Conservation (phyloP, 2,329 filamentous ascomycete species). For the Graphium sp. region DNA sequence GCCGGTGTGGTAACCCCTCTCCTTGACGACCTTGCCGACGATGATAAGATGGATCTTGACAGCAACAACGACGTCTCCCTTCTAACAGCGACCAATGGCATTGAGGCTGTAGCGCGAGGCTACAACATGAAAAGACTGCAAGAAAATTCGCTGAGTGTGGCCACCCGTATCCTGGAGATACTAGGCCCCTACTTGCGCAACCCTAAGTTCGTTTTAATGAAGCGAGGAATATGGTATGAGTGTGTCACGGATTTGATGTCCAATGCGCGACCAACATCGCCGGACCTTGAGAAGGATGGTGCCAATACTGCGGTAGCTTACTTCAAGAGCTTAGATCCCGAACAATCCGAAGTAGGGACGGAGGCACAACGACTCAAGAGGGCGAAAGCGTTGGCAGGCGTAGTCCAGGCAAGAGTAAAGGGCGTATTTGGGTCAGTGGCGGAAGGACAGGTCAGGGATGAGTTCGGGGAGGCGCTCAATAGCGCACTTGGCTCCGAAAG, state of each 20-base stretch:
- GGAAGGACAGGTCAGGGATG: too few species aligned
- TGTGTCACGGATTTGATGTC: slow-evolving; percentile 28
- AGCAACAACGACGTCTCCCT: slow-evolving; percentile 29
- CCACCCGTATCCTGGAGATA: slow-evolving; percentile 20
- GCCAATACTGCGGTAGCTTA: slow-evolving; percentile 16
- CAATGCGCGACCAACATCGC: slow-evolving; percentile 14
- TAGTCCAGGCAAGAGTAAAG: slow-evolving; percentile 21
- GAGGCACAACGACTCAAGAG: slow-evolving; percentile 32
- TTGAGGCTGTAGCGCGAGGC: slow-evolving; percentile 31
- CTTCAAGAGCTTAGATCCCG: slow-evolving; percentile 27
- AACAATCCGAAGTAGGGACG: slow-evolving; percentile 25
- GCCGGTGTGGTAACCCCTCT: slow-evolving; percentile 44
- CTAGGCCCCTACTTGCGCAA: slow-evolving; percentile 22
- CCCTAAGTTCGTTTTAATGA: slow-evolving; percentile 21
- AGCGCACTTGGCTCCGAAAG: too few species aligned
- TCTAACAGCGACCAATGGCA: slow-evolving; percentile 26
- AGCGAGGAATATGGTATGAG: slow-evolving; percentile 34
- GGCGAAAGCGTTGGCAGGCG: slow-evolving; percentile 24
- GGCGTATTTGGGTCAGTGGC: slow-evolving; percentile 29
- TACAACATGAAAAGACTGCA: slow-evolving; percentile 25
- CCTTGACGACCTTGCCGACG: slow-evolving; percentile 32
- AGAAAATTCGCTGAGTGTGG: slow-evolving; percentile 16
- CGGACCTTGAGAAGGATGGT: slow-evolving; percentile 8
- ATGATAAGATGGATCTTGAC: slow-evolving; percentile 50
- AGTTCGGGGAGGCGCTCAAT: too few species aligned